phyloP scores from a whole-genome alignment of 371 early-diverging fungal species.

The Mortierella polycephala region DNA sequence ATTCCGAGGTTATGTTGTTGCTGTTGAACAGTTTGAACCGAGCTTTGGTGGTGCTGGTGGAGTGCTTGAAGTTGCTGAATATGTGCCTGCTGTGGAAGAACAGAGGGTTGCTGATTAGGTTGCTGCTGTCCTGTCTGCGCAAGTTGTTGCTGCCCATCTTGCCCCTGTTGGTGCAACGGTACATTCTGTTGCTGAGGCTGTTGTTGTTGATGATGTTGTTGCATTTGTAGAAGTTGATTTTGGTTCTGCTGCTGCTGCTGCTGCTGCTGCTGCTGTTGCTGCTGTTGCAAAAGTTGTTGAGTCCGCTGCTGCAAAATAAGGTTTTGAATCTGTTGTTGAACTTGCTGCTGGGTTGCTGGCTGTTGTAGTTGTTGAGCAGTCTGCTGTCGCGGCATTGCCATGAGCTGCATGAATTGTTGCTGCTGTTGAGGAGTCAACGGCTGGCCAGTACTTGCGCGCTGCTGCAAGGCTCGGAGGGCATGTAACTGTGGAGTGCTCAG shows the following conservation, averaged over 20 bases:
- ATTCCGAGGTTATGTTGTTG: slow-evolving; percentile 32
- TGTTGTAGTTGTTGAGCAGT: slow-evolving; percentile 25
- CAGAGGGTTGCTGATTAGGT: slow-evolving; percentile 8
- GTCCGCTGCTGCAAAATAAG: slow-evolving; percentile 17
- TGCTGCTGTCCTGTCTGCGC: slow-evolving; percentile 21
- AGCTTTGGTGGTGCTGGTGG: slow-evolving; percentile 49
- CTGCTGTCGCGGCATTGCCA: slow-evolving; percentile 24
- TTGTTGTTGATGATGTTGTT: slow-evolving; percentile 24
- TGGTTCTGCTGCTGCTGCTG: slow-evolving; percentile 29
- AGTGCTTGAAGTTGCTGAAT: slow-evolving; percentile 43
- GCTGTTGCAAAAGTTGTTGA: slow-evolving; percentile 37
- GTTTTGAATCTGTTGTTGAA: slow-evolving; percentile 23
- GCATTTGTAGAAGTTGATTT: slow-evolving; percentile 11
- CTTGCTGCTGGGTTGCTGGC: slow-evolving; percentile 20
- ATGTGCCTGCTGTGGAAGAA: slow-evolving; percentile 23
- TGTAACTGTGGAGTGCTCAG: slow-evolving; percentile 13
- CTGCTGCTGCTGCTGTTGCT: slow-evolving; percentile 37
- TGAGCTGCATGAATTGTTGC: slow-evolving; percentile 41
- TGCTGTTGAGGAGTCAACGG: slow-evolving; percentile 51
- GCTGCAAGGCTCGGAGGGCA: slow-evolving; percentile 21
- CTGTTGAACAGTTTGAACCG: slow-evolving; percentile 41
- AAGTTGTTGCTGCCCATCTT: slow-evolving; percentile 11
- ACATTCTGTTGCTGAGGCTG: slow-evolving; percentile 14
- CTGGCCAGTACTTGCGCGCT: slow-evolving; percentile 12
- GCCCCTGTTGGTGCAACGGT: slow-evolving; percentile 6